phyloP scores from a whole-genome alignment of 306 rosid genomes.

The Delonix regia region DNA sequence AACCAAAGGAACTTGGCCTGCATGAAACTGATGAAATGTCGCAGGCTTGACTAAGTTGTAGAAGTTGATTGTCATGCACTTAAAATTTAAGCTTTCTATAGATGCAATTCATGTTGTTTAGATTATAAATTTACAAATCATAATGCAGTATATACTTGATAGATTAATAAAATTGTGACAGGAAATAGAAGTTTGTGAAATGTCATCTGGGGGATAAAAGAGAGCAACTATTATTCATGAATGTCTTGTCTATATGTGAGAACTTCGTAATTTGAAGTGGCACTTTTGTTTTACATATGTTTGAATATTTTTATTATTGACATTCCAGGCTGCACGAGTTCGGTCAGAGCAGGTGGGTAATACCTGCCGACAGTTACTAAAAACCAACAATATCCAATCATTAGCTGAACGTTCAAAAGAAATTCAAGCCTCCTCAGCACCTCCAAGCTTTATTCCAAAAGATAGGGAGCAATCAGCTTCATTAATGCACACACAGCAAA shows the following conservation, averaged over 20 bases:
- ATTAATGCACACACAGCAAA: conserved; percentile 68
- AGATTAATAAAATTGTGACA: background rate
- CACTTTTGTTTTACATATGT: background rate
- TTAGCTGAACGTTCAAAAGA: conserved; percentile 68
- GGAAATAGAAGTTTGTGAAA: background rate
- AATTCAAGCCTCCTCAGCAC: conserved; percentile 58
- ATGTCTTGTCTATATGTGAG: background rate
- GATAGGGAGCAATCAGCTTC: conserved; percentile 83
- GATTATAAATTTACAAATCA: background rate
- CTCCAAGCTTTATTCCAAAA: conserved; percentile 55
- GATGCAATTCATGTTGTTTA: background rate
- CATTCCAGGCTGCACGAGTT: conserved; percentile 77
- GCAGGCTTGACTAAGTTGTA: conserved; percentile 25
- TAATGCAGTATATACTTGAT: background rate
- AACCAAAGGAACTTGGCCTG: conserved; percentile 1
- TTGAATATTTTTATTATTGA: conserved; percentile 16
- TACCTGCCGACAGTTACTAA: conserved; percentile 60
- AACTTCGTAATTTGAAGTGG: conserved; percentile 11
- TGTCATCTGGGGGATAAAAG: conserved; percentile 1
- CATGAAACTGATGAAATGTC: conserved; percentile 23
- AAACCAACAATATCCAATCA: conserved; percentile 50
- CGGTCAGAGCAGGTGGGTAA: conserved; percentile 68
- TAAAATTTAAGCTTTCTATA: background rate
- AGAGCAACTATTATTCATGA: background rate
- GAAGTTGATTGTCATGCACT: conserved; percentile 21